Evolutionary conservation across 2,329 filamentous ascomycete species (phyloP).

Genomic region (Colletotrichum incanum): DNA sequence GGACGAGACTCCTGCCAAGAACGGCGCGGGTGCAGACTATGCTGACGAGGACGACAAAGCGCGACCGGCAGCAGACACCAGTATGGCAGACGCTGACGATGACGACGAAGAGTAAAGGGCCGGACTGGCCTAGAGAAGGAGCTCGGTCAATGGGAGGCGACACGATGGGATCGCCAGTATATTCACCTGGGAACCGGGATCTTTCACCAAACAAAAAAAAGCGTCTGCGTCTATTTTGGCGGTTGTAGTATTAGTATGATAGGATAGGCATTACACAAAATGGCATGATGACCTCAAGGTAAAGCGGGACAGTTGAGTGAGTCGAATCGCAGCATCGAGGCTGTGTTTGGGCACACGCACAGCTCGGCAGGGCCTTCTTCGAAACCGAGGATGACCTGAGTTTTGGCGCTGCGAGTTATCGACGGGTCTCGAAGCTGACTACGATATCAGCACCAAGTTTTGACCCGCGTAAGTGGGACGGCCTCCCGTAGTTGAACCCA

Average conservation of each 20-base stretch:
- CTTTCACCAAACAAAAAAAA: slow-evolving; percentile 8
- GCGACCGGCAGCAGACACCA: slow-evolving; percentile 52
- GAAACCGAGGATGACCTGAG: not conserved
- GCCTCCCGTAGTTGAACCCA: not conserved
- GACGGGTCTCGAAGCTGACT: not conserved
- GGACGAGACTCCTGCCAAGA: slow-evolving; percentile 45
- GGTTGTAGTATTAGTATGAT: slow-evolving; percentile 38
- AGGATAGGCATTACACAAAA: slow-evolving; percentile 35
- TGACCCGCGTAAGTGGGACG: slow-evolving; percentile 14
- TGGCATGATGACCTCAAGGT: slow-evolving; percentile 20
- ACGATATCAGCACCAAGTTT: slow-evolving; percentile 1
- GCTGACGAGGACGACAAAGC: slow-evolving; percentile 49
- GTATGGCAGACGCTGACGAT: slow-evolving; percentile 58
- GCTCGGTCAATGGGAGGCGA: slow-evolving; percentile 9
- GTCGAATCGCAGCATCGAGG: too few species aligned
- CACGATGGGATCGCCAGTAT: slow-evolving; percentile 4
- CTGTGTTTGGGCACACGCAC: not conserved
- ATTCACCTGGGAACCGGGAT: slow-evolving; percentile 18
- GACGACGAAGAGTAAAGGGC: slow-evolving; percentile 51
- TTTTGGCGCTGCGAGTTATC: not conserved
- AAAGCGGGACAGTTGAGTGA: not conserved
- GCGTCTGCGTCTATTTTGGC: slow-evolving; percentile 34
- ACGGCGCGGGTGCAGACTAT: slow-evolving; percentile 40
- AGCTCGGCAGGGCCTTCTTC: not conserved
- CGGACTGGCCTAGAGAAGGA: not conserved